These are phyloP conservation scores for Cordyceps fumosorosea DNA, from an alignment of 2,329 filamentous ascomycete genomes.

Conservation along the genomic window DNA sequence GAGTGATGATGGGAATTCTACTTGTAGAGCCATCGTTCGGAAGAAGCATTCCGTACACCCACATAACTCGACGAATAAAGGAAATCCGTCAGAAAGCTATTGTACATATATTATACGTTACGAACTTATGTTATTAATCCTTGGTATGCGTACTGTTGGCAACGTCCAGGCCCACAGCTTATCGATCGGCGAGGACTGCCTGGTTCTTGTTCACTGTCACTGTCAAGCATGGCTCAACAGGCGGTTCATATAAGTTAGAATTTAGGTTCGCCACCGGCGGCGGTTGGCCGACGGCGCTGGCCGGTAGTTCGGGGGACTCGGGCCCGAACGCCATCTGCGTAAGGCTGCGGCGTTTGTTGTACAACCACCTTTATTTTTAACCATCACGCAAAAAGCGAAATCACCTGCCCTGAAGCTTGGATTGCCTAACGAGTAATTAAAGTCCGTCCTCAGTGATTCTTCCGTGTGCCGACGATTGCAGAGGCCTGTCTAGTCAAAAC, in stretches of 20 bases:
- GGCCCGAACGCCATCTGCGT: not conserved
- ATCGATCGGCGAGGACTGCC: not conserved
- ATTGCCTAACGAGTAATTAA: too few species aligned
- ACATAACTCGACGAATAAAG: not conserved
- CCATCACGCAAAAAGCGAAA: too few species aligned
- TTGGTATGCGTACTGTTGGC: too few species aligned
- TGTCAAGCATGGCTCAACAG: not conserved
- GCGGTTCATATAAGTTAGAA: not conserved
- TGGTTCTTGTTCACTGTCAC: not conserved
- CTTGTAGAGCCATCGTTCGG: not conserved
- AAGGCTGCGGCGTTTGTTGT: not conserved
- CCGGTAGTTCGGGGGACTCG: not conserved
- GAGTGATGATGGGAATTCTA: too few species aligned
- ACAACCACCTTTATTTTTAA: not conserved
- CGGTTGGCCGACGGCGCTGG: not conserved
- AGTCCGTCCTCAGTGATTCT: not conserved
- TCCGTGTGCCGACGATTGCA: not conserved
- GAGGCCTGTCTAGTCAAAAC: not conserved
- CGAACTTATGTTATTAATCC: too few species aligned
- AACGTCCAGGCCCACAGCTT: not conserved
- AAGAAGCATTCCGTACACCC: not conserved
- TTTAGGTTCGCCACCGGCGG: not conserved
- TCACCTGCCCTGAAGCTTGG: too few species aligned
- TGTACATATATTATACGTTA: too few species aligned
- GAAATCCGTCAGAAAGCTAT: not conserved